Evolutionary conservation across 2,329 filamentous ascomycete species (phyloP), one percentile per base, ranked within the genome.

Genomic region (Neonectria neomacrospora): DNA sequence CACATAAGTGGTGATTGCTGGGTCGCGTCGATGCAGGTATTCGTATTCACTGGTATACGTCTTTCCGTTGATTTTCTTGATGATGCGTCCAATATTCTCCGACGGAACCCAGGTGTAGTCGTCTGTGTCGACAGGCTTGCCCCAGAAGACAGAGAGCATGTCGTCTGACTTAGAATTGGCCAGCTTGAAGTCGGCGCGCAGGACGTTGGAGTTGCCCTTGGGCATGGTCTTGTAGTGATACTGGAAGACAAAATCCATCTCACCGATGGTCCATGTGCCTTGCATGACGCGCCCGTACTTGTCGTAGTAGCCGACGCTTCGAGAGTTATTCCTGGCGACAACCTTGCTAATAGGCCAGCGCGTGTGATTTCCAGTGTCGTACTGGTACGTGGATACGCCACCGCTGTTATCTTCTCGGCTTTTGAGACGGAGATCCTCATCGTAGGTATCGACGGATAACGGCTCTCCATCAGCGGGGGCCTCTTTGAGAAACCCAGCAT

Each of bases 31-130:
- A 18, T 68, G 67, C 32, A 63, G 57, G 22, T 68, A 68, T 34
- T 68, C 62, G 52, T 66, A 68, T 16, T 66, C 54, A 26, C 62
- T 68, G 2, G 59, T 52, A 30, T 64, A 68, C 12, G 39, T 26
- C 44, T 57, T 63, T 3, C 63, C 53, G 22, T 51, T 51, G 2
- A 67, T 59, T 11, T 37, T 58, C 28, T 67, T 61, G 11, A 60
- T 20, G 8, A 68, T 68, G 7, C 60, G 60, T 16, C 64, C 62
- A 1, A 68, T 48, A 18, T 61, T 58, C 20, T 61, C 60, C 1
- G 65, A 68, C 1, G 67, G 67, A 5, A 66, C 61, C 67, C 67
- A 68, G 44, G 62, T 65, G 28, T 67, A 68, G 32, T 55, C 48
- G 1, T 68, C 67, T n/a, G 53, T 54, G 4, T 66, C 54, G 2